phyloP scores from a whole-genome alignment of 2,329 filamentous ascomycete genomes.

The Nigrospora oryzae region DNA sequence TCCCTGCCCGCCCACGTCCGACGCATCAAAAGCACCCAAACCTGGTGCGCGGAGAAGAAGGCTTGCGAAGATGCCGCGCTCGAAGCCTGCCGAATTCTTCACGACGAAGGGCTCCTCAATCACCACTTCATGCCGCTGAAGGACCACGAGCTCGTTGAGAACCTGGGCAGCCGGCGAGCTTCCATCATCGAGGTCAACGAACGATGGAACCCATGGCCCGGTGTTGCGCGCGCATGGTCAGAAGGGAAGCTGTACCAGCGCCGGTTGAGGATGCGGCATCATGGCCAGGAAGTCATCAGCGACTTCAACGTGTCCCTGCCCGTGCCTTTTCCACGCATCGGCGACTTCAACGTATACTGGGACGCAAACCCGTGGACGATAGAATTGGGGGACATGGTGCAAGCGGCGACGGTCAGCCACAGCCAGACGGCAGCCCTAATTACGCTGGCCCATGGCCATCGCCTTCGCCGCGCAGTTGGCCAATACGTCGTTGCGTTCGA shows the following conservation, averaged over 20 bases:
- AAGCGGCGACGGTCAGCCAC: constrained; percentile 5
- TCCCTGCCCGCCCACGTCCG: constrained; percentile 58
- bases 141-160: constrained; percentile 27
- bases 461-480: constrained; percentile 28
- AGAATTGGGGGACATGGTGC: constrained; percentile 13
- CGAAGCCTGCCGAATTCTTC: constrained; percentile 64
- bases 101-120: constrained; percentile 64
- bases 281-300: constrained; percentile 17
- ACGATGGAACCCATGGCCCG: constrained; percentile 37
- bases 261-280: constrained; percentile 24
- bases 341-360: constrained; percentile 29
- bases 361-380: constrained; percentile 28
- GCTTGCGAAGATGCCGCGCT: constrained; percentile 79
- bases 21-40: constrained; percentile 33
- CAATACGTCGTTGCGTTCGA: constrained; percentile 35
- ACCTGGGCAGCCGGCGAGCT: constrained; percentile 25
- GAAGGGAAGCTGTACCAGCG: constrained; percentile 21
- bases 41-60: constrained; percentile 65
- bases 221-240: constrained; percentile 34
- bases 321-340: constrained; percentile 25
- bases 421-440: constrained; percentile 40
- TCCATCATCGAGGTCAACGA: constrained; percentile 25
- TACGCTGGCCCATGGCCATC: constrained; percentile 37
- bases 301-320: constrained; percentile 37
- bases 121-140: constrained; percentile 65